Evolutionary conservation across 2,329 filamentous ascomycete genomes (phyloP).

Genomic region (Penicillium griseofulvum): DNA sequence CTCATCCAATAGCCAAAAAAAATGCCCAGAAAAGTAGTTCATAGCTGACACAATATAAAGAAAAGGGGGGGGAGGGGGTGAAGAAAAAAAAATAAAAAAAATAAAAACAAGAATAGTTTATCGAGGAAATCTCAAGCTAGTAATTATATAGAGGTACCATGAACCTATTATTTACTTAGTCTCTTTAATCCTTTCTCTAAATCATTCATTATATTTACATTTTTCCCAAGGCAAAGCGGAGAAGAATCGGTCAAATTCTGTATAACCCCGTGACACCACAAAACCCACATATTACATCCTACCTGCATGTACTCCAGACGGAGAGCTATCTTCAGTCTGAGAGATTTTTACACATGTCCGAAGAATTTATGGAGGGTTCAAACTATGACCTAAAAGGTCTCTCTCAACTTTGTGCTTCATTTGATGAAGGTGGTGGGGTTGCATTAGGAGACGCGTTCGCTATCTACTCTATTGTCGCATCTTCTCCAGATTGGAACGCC

Average conservation of each 20-base stretch:
- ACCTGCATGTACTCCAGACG: not conserved
- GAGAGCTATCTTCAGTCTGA: not conserved
- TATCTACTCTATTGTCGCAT: conserved; percentile 11
- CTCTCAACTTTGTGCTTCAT: conserved; percentile 3
- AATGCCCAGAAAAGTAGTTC: not conserved
- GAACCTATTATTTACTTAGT: too few relatives aligned
- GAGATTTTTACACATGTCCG: not conserved
- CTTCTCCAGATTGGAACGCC: not conserved
- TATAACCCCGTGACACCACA: not conserved
- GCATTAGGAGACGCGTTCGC: conserved; percentile 4
- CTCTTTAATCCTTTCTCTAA: too few relatives aligned
- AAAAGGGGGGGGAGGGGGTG: too few relatives aligned
- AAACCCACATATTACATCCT: not conserved
- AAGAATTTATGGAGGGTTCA: not conserved
- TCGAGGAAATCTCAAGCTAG: too few relatives aligned
- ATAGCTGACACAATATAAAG: too few relatives aligned
- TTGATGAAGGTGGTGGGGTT: conserved; percentile 9
- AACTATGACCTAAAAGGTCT: not conserved
- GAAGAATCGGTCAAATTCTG: too few relatives aligned
- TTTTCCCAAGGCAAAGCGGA: too few relatives aligned
- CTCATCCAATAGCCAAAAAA: not conserved
- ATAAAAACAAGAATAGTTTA: too few relatives aligned
- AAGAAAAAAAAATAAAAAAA: too few relatives aligned
- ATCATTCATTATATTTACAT: not conserved
- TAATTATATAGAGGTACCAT: too few relatives aligned